Percentiles rank a stretch among this genome's conserved stretches.
These are phyloP conservation scores for Pichia sp. DNA, from an alignment of 1,139 yeast species.

Conservation along the genomic window DNA sequence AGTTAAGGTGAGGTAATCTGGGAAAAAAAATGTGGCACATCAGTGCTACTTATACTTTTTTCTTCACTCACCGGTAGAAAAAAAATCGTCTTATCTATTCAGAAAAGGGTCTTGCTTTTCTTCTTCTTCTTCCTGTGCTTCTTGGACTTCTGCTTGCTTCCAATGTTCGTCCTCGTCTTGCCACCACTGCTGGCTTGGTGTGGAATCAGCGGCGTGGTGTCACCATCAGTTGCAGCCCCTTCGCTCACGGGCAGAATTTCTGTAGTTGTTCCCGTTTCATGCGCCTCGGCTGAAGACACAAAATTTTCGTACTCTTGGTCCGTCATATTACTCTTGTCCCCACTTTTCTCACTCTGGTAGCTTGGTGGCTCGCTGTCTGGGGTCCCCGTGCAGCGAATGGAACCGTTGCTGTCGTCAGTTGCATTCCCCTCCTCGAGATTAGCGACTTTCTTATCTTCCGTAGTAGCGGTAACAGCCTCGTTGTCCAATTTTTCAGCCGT, in stretches of 20 bases:
- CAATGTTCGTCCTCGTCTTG: neutral
- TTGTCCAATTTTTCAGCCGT: constrained; percentile 1
- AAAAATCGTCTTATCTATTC: neutral
- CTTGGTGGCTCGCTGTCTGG: constrained; percentile 28
- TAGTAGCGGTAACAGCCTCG: neutral
- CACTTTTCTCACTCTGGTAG: constrained; percentile 20
- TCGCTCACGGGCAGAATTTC: neutral
- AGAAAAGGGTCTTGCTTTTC: constrained; percentile 12
- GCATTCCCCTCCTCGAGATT: neutral
- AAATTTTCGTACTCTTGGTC: constrained; percentile 9
- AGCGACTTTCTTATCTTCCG: neutral
- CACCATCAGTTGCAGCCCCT: neutral
- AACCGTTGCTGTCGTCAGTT: neutral
- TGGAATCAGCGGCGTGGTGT: neutral
- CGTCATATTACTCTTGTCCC: neutral
- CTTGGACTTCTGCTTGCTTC: constrained; percentile 2
- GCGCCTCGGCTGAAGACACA: neutral
- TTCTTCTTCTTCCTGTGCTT: constrained; percentile 4
- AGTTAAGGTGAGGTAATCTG: neutral
- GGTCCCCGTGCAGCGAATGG: constrained; percentile 5
- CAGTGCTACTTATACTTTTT: neutral
- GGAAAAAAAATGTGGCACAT: neutral
- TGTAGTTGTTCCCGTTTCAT: neutral
- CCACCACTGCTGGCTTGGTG: neutral
- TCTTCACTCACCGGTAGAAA: neutral